Percentiles rank a stretch among this genome's conserved stretches.
Evolutionary conservation across 2,329 filamentous ascomycete genomes (phyloP).

Genomic region (Sclerotinia sclerotiorum): DNA sequence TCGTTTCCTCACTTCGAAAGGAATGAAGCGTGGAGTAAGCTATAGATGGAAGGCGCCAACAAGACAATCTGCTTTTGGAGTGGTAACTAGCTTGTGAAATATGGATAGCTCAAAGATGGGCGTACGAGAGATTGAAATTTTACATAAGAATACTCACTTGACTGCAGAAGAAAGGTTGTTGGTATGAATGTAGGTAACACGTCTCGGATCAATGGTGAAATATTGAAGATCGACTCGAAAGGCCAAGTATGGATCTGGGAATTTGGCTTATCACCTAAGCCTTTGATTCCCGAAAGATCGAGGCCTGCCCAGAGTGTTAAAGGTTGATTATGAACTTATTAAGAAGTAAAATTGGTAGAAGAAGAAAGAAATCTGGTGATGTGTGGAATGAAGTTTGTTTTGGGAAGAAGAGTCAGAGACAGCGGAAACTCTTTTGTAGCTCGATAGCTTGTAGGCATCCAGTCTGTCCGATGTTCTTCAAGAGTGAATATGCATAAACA

Average conservation of each 20-base stretch:
- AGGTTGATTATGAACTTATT: neutral
- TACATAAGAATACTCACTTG: neutral
- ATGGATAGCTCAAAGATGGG: neutral
- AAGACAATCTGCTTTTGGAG: neutral
- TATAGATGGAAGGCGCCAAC: too few relatives aligned
- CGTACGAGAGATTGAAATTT: neutral
- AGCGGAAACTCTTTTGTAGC: neutral
- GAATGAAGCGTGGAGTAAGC: neutral
- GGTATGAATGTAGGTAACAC: neutral
- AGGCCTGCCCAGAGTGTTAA: neutral
- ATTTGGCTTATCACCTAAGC: neutral
- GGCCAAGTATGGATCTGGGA: neutral
- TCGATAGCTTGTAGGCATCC: neutral
- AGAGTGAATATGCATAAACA: constrained; percentile 4
- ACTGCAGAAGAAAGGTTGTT: too few relatives aligned
- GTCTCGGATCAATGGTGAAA: neutral
- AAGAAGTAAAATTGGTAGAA: neutral
- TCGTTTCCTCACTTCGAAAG: too few relatives aligned
- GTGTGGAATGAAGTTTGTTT: neutral
- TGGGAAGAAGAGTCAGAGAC: neutral
- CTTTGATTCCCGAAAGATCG: neutral
- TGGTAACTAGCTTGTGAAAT: neutral
- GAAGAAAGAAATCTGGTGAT: neutral
- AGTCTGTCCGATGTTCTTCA: neutral
- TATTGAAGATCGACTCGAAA: neutral